Evolutionary conservation across 192 early-diverging fungal genomes (phyloP).

Genomic region (Backusella tarrabulga): DNA sequence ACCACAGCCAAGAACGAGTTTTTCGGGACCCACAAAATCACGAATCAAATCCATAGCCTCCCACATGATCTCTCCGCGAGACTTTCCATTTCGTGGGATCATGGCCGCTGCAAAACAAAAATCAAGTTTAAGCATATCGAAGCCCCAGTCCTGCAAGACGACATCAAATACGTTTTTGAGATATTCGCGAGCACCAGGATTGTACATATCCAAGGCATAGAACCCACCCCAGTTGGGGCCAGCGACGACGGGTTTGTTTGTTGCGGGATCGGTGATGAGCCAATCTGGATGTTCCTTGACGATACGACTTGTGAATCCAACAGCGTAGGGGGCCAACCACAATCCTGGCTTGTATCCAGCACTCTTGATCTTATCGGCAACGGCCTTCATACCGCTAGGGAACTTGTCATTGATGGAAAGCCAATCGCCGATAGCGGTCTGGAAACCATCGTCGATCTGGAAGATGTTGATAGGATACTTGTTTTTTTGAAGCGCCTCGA

Average conservation of each 20-base stretch:
- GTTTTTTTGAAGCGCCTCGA: conserved; percentile 19
- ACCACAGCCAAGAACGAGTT: conserved; percentile 48
- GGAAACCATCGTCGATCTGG: conserved; percentile 54
- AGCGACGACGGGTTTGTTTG: conserved; percentile 27
- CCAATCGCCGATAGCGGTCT: conserved; percentile 51
- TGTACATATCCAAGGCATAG: conserved; percentile 47
- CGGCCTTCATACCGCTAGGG: conserved; percentile 41
- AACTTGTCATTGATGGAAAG: conserved; percentile 43
- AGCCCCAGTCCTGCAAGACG: conserved; percentile 45
- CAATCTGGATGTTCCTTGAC: conserved; percentile 46
- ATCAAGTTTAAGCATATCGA: conserved; percentile 50
- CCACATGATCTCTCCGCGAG: conserved; percentile 52
- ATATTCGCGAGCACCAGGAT: conserved; percentile 34
- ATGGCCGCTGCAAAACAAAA: conserved; percentile 52
- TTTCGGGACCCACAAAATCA: conserved; percentile 36
- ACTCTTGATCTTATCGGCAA: conserved; percentile 35
- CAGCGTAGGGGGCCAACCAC: conserved; percentile 51
- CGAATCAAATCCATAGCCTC: conserved; percentile 48
- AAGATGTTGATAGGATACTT: conserved; percentile 48
- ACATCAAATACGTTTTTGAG: conserved; percentile 42
- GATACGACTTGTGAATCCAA: conserved; percentile 37
- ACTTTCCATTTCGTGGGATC: conserved; percentile 39
- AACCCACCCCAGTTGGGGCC: conserved; percentile 43
- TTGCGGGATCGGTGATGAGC: conserved; percentile 28
- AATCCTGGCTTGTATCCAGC: conserved; percentile 41